phyloP scores from a whole-genome alignment of 1,284 basidiomycete species.

The Hymenochaete sp. region DNA sequence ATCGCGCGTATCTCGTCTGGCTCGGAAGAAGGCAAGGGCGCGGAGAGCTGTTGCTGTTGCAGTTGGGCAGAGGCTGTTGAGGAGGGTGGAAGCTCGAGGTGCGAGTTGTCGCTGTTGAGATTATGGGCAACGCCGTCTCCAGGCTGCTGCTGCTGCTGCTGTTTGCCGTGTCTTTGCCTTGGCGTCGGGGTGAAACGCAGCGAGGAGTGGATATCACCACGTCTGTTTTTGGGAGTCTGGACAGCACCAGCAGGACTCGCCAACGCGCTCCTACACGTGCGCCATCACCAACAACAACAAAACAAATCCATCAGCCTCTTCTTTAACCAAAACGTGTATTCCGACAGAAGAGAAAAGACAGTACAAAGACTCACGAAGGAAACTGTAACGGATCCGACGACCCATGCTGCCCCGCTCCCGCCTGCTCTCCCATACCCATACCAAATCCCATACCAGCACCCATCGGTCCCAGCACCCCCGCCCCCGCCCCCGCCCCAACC shows the following conservation, averaged over 20 bases:
- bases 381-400: slow-evolving; percentile 60
- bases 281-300: too few species aligned
- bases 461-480: slow-evolving; percentile 26
- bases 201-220: slow-evolving; percentile 81
- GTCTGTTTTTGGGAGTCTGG: slow-evolving; percentile 59
- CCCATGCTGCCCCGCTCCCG: too few species aligned
- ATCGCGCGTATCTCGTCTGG: slow-evolving; percentile 82
- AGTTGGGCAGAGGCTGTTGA: slow-evolving; percentile 46
- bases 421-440: too few species aligned
- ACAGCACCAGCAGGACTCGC: slow-evolving; percentile 26
- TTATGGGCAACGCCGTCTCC: slow-evolving; percentile 32
- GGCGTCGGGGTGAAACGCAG: slow-evolving; percentile 53
- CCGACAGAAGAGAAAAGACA: slow-evolving; percentile 6
- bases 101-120: slow-evolving; percentile 47
- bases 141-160: not conserved
- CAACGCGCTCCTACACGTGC: slow-evolving; percentile 19
- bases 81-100: slow-evolving; percentile 53
- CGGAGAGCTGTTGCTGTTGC: slow-evolving; percentile 37
- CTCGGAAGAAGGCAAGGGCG: slow-evolving; percentile 52
- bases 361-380: slow-evolving; percentile 48
- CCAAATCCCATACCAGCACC: too few species aligned
- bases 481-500: slow-evolving; percentile 25
- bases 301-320: too few species aligned
- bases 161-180: too few species aligned
- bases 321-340: slow-evolving; percentile 14